phyloP scores from a whole-genome alignment of 371 early-diverging fungal genomes.

The Fennellomyces sp. region DNA sequence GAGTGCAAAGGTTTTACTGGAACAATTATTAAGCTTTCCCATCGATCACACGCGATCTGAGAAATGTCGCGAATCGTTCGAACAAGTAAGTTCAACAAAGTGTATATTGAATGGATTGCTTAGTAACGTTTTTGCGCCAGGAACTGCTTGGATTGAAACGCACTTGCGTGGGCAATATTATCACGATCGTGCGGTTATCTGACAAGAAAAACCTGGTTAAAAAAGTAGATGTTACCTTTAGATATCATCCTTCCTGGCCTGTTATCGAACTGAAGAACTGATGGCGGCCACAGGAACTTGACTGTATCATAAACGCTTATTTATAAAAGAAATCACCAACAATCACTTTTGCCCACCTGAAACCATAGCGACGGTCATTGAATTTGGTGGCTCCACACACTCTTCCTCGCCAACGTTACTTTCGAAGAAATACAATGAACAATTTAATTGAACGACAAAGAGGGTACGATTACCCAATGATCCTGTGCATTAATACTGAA shows the following conservation, averaged over 20 bases:
- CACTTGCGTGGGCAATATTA: conserved; percentile 44
- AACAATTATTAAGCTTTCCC: conserved; percentile 14
- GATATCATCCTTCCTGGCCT: conserved; percentile 60
- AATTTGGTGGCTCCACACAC: too few relatives aligned
- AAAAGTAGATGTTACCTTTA: conserved; percentile 34
- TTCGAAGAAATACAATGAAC: conserved; percentile 48
- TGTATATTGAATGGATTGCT: not conserved
- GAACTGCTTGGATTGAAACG: conserved; percentile 43
- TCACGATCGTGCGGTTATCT: conserved; percentile 19
- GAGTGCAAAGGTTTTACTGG: conserved; percentile 39
- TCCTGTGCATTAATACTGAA: not conserved
- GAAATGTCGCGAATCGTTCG: conserved; percentile 45
- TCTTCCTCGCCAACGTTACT: too few relatives aligned
- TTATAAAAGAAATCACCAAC: too few relatives aligned
- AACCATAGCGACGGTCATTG: too few relatives aligned
- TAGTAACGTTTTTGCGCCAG: conserved; percentile 12
- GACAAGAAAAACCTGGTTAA: conserved; percentile 16
- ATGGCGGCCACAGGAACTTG: conserved; percentile 9
- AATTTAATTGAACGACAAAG: conserved; percentile 77
- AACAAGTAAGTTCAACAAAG: conserved; percentile 30
- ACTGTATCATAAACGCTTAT: too few relatives aligned
- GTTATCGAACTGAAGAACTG: conserved; percentile 25
- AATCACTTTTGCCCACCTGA: too few relatives aligned
- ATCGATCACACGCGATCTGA: conserved; percentile 38
- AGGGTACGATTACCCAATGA: conserved; percentile 26